Conservation (phyloP, 106 monocot genomes). For the Acorus calamus region DNA sequence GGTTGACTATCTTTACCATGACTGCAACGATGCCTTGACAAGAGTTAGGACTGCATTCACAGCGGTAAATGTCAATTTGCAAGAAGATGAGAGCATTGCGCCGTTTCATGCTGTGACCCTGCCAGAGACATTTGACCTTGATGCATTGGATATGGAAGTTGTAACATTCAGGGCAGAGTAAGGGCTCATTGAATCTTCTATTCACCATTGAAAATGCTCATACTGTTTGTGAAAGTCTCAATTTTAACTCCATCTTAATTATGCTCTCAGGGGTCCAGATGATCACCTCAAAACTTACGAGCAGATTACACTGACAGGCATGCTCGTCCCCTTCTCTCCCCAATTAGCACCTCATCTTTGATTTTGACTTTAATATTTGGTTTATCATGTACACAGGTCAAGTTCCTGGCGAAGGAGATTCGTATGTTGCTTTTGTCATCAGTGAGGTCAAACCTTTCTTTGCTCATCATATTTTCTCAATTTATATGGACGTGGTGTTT, state of each 20-base stretch:
- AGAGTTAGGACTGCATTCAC: slow-evolving; percentile 37
- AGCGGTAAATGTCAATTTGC: slow-evolving; percentile 45
- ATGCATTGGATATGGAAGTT: slow-evolving; percentile 56
- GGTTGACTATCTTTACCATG: slow-evolving; percentile 70
- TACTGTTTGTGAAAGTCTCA: too few relatives aligned
- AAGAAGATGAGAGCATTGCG: slow-evolving; percentile 45
- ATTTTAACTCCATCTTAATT: neutral
- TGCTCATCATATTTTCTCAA: neutral
- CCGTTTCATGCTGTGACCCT: slow-evolving; percentile 60
- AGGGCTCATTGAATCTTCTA: neutral
- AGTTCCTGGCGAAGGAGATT: slow-evolving; percentile 20
- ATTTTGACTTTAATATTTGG: neutral
- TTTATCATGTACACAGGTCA: slow-evolving; percentile 30
- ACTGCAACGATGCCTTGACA: slow-evolving; percentile 45
- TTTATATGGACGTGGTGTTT: neutral
- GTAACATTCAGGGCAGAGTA: slow-evolving; percentile 25
- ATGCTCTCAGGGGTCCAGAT: slow-evolving; percentile 35
- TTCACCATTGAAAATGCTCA: too few relatives aligned
- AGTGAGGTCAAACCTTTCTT: slow-evolving; percentile 26
- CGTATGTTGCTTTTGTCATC: slow-evolving; percentile 31
- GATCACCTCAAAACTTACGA: slow-evolving; percentile 39
- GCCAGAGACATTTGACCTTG: slow-evolving; percentile 72
- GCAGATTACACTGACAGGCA: slow-evolving; percentile 71
- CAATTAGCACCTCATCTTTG: neutral
- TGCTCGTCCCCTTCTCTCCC: neutral